These are phyloP conservation scores for Yamadazyma laniorum DNA, from an alignment of 805 yeast genomes.

Conservation along the genomic window DNA sequence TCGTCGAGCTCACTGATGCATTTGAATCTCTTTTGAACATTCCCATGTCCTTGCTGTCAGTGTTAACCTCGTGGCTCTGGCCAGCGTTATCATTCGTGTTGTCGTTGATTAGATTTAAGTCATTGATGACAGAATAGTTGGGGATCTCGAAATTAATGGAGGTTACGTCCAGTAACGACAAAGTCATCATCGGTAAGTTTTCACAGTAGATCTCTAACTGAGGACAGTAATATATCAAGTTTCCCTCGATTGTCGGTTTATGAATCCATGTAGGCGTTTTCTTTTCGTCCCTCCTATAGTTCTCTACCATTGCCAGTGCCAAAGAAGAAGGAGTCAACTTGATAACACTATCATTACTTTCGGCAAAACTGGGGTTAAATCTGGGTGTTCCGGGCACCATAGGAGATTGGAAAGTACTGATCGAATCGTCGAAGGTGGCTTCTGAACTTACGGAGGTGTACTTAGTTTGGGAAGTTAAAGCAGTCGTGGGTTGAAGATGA, in stretches of 20 bases:
- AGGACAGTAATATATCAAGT: constrained; percentile 57
- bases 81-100: not conserved
- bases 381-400: not conserved
- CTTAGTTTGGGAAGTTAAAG: not conserved
- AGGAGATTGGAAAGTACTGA: not conserved
- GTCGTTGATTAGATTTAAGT: constrained; percentile 5
- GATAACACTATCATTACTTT: constrained; percentile 1
- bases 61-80: not conserved
- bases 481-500: not conserved
- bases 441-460: constrained; percentile 3
- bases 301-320: constrained; percentile 29
- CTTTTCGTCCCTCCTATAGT: constrained; percentile 19
- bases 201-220: constrained; percentile 59
- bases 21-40: constrained; percentile 37
- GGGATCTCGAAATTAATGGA: constrained; percentile 27
- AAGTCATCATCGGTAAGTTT: constrained; percentile 50
- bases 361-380: constrained; percentile 8
- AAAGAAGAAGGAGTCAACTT: constrained; percentile 19
- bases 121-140: constrained; percentile 11
- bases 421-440: constrained; percentile 3
- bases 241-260: constrained; percentile 52
- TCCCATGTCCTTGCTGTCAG: constrained; percentile 1
- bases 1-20: constrained; percentile 23
- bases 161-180: constrained; percentile 18
- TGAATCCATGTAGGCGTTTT: constrained; percentile 55